phyloP scores from a whole-genome alignment of 345 rosid genomes.

The Salix viminalis region DNA sequence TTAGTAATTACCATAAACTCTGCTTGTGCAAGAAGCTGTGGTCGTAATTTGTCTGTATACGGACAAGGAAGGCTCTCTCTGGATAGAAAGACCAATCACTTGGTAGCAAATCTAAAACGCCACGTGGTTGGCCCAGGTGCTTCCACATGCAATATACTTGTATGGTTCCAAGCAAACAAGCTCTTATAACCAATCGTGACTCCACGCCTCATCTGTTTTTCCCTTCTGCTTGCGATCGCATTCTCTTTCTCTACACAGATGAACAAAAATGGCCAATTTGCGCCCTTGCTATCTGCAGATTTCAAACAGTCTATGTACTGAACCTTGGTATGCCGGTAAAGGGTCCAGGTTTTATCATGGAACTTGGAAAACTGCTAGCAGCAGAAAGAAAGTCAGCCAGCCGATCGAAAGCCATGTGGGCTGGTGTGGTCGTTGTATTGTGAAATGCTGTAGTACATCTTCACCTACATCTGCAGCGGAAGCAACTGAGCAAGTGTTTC shows the following conservation, averaged over 20 bases:
- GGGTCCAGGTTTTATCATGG: not conserved
- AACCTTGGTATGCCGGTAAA: not conserved
- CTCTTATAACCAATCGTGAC: not conserved
- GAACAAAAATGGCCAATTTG: slow-evolving; percentile 9
- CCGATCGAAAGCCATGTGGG: not conserved
- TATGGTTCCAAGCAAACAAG: slow-evolving; percentile 9
- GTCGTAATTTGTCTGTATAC: too few relatives aligned
- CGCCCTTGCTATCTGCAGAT: slow-evolving; percentile 1
- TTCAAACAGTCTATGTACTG: not conserved
- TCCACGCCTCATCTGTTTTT: too few relatives aligned
- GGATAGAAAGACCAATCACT: too few relatives aligned
- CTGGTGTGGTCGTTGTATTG: not conserved
- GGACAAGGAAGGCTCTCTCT: too few relatives aligned
- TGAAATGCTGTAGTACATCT: slow-evolving; percentile 4
- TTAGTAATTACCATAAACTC: too few relatives aligned
- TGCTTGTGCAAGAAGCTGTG: too few relatives aligned
- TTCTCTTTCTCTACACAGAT: not conserved
- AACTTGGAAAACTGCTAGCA: not conserved
- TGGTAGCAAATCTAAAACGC: not conserved
- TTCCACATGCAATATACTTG: not conserved
- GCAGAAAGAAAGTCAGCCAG: not conserved
- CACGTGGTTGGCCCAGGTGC: slow-evolving; percentile 3
- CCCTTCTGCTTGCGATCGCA: not conserved
- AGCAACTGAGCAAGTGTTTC: slow-evolving; percentile 1
- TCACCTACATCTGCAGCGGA: slow-evolving; percentile 6